phyloP scores from a whole-genome alignment of 75 land plant species.

The Sequoiadendron giganteum region DNA sequence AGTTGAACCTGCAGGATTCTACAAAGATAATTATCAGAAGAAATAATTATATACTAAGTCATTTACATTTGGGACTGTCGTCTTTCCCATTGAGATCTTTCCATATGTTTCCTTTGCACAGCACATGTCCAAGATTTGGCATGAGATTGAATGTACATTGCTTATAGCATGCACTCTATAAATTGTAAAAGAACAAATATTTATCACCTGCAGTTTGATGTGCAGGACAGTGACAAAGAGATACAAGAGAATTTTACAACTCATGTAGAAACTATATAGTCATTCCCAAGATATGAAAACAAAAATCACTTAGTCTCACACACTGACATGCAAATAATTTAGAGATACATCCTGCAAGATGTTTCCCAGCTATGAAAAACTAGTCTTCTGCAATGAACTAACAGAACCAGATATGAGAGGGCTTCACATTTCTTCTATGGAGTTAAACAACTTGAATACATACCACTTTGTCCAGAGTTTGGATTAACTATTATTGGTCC shows the following conservation, averaged over 20 bases:
- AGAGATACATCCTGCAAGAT: background rate
- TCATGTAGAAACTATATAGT: background rate
- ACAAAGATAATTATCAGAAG: too few species aligned
- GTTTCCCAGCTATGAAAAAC: background rate
- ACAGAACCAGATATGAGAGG: background rate
- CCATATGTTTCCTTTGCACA: background rate
- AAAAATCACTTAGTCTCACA: background rate
- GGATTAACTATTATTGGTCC: conserved; percentile 52
- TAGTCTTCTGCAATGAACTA: background rate
- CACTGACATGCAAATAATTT: background rate
- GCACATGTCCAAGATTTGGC: background rate
- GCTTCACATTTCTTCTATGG: background rate
- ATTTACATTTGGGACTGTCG: too few species aligned
- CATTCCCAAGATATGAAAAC: background rate
- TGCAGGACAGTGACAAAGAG: background rate
- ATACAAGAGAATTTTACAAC: background rate
- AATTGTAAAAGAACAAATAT: background rate
- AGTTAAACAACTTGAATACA: background rate
- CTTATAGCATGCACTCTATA: background rate
- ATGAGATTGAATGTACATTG: background rate
- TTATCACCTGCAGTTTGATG: background rate
- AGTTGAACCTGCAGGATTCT: too few species aligned
- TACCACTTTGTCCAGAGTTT: conserved; percentile 27
- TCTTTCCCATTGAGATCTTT: background rate
- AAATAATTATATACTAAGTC: too few species aligned